These are phyloP conservation scores for Chlamydomonas eustigma DNA, from an alignment of 139 green algal genomes.

Conservation along the genomic window DNA sequence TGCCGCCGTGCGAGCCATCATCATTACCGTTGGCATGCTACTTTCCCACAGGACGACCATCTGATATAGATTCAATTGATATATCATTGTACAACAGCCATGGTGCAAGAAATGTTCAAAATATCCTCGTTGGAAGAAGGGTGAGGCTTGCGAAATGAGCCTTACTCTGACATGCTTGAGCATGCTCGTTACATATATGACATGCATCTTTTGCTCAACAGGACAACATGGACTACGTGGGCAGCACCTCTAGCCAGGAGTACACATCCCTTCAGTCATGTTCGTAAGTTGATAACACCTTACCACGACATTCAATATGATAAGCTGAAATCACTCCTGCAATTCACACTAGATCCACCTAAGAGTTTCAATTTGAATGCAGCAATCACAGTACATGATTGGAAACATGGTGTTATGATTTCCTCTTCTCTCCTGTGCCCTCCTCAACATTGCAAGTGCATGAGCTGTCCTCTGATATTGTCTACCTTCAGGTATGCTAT, in stretches of 20 bases:
- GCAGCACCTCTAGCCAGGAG: not conserved
- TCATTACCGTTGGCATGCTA: not conserved
- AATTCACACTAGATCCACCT: no score
- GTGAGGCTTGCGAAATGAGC: not conserved
- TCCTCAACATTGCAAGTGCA: no score
- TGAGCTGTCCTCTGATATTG: no score
- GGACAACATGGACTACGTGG: conserved; percentile 6
- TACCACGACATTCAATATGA: not conserved
- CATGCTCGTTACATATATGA: not conserved
- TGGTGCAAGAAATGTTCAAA: not conserved
- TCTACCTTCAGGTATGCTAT: conserved; percentile 24
- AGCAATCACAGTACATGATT: no score
- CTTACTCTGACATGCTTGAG: not conserved
- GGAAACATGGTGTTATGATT: no score
- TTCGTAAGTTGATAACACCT: not conserved
- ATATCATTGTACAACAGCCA: not conserved
- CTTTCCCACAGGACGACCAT: not conserved
- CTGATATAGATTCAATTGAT: not conserved
- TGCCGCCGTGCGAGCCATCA: not conserved
- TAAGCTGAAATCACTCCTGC: not conserved
- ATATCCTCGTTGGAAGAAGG: not conserved
- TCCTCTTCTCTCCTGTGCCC: no score
- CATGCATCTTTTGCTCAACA: not conserved
- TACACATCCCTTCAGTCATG: not conserved
- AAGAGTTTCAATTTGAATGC: no score